Evolutionary conservation across 2,329 filamentous ascomycete species (phyloP).

Genomic region (Aaosphaeria arxii): DNA sequence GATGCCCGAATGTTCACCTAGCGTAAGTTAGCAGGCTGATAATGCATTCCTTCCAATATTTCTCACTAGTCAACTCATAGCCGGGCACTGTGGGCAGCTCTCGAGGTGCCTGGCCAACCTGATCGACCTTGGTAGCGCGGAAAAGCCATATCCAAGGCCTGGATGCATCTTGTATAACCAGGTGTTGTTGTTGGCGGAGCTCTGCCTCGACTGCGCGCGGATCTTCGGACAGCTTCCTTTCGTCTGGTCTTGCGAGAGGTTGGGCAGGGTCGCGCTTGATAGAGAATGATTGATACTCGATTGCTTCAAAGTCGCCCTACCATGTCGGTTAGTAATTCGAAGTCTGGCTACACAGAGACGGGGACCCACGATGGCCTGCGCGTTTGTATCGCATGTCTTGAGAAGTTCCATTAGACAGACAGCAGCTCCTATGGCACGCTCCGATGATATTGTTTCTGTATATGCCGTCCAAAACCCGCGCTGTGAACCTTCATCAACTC

Average conservation of each 20-base stretch:
- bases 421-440: conserved; percentile 34
- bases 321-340: conserved; percentile 13
- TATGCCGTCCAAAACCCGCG: conserved; percentile 30
- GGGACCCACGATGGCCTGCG: conserved; percentile 34
- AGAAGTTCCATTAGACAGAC: conserved; percentile 39
- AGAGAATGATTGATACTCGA: conserved; percentile 36
- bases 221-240: conserved; percentile 21
- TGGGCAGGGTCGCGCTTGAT: conserved; percentile 18
- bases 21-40: conserved; percentile 14
- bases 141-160: conserved; percentile 35
- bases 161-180: conserved; percentile 29
- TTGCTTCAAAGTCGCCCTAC: conserved; percentile 36
- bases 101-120: conserved; percentile 14
- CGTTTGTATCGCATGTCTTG: conserved; percentile 36
- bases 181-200: conserved; percentile 21
- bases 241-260: conserved; percentile 8
- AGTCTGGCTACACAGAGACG: background rate
- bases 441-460: conserved; percentile 36
- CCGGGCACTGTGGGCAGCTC: conserved; percentile 26
- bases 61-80: conserved; percentile 12
- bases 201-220: conserved; percentile 28
- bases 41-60: background rate
- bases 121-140: conserved; percentile 21
- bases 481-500: conserved; percentile 38
- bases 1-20: conserved; percentile 30